These are phyloP conservation scores for Pinus tabuliformis DNA, from an alignment of 75 land plant species.

Conservation along the genomic window DNA sequence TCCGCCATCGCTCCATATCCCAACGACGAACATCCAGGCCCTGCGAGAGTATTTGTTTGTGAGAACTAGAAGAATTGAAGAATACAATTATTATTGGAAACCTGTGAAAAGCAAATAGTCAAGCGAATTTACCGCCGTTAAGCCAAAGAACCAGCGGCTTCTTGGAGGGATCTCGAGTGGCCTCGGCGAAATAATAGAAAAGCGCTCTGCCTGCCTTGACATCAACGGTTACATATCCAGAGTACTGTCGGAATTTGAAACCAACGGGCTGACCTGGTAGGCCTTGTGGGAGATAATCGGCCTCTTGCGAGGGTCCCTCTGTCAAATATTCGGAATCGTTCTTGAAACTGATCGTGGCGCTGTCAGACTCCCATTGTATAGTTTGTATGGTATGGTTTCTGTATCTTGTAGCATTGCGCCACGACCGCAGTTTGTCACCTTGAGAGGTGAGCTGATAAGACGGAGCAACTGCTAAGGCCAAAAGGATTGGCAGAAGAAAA, in stretches of 20 bases:
- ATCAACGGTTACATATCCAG: constrained; percentile 17
- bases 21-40: too few species aligned
- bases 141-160: constrained; percentile 54
- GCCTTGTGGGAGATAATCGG: not conserved
- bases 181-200: constrained; percentile 63
- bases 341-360: too few species aligned
- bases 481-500: too few species aligned
- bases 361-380: too few species aligned
- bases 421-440: too few species aligned
- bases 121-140: constrained; percentile 38
- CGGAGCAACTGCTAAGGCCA: too few species aligned
- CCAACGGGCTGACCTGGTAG: constrained; percentile 27
- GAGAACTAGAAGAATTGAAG: not conserved
- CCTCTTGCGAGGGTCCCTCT: not conserved
- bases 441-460: too few species aligned
- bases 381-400: too few species aligned
- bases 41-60: not conserved
- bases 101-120: not conserved
- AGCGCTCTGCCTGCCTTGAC: too few species aligned
- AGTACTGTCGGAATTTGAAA: constrained; percentile 23
- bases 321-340: not conserved
- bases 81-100: not conserved
- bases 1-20: too few species aligned
- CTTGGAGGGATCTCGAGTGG: constrained; percentile 22
- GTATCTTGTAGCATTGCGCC: too few species aligned